Conservation (phyloP, 192 early-diverging fungal species). For the Backusella liffmaniae region DNA sequence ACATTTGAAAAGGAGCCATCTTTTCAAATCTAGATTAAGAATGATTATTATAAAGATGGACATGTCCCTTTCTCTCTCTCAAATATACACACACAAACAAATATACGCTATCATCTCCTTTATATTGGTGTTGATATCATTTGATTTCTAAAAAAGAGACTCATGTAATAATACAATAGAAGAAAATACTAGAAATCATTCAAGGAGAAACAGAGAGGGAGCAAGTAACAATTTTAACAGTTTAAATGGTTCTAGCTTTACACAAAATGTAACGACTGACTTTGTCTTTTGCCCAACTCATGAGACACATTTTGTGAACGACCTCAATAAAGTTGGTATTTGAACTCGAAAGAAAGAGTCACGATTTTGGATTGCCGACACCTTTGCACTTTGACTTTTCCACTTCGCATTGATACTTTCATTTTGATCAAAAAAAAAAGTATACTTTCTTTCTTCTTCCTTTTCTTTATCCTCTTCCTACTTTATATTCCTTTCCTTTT, state of each 20-base stretch:
- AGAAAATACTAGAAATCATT: not conserved
- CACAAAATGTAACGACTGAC: constrained; percentile 20
- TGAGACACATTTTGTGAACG: constrained; percentile 5
- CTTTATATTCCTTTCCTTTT: not conserved
- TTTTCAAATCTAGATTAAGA: not conserved
- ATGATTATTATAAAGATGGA: not conserved
- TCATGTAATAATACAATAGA: not conserved
- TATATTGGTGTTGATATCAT: not conserved
- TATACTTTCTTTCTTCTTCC: not conserved
- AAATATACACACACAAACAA: not conserved
- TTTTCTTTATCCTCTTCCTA: constrained; percentile 9
- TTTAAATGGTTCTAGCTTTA: not conserved
- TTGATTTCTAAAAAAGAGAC: constrained; percentile 1
- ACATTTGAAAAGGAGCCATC: not conserved
- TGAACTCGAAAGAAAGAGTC: not conserved
- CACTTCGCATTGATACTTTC: constrained; percentile 4
- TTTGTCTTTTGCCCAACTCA: constrained; percentile 1
- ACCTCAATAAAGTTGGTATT: not conserved
- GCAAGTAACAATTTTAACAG: not conserved
- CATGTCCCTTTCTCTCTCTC: not conserved
- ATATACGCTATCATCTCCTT: not conserved
- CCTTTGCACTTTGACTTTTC: not conserved
- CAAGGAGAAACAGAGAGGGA: not conserved
- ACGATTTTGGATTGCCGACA: not conserved
- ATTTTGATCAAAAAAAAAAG: not conserved